Evolutionary conservation across 1,284 basidiomycete species (phyloP).

Genomic region (Malassezia caprae): DNA sequence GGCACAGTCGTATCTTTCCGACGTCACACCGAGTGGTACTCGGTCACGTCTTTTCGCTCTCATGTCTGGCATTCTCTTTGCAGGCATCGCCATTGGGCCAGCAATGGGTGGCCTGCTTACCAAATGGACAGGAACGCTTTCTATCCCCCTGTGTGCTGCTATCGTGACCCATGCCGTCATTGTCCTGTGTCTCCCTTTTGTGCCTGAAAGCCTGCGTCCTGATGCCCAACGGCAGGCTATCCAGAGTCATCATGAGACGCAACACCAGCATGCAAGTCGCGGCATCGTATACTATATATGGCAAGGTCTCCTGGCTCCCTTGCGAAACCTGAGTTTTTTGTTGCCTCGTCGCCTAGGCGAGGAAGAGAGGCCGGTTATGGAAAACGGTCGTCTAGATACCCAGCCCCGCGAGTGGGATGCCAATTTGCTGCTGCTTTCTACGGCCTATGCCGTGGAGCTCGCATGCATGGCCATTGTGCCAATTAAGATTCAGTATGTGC

Average conservation of each 20-base stretch:
- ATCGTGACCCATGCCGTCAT: slow-evolving; percentile 29
- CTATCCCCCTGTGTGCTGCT: slow-evolving; percentile 28
- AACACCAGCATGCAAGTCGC: neutral
- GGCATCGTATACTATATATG: slow-evolving; percentile 11
- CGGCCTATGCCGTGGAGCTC: slow-evolving; percentile 37
- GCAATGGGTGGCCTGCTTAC: slow-evolving; percentile 38
- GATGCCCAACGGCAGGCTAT: neutral
- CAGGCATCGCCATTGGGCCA: slow-evolving; percentile 40
- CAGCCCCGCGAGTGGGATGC: slow-evolving; percentile 23
- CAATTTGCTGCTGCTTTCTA: slow-evolving; percentile 38
- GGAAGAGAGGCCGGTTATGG: slow-evolving; percentile 32
- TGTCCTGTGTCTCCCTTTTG: slow-evolving; percentile 23
- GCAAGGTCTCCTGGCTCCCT: slow-evolving; percentile 22
- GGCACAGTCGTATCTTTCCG: slow-evolving; percentile 64
- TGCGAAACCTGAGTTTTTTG: slow-evolving; percentile 30
- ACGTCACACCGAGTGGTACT: slow-evolving; percentile 37
- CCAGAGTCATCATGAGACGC: neutral
- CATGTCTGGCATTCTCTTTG: slow-evolving; percentile 34
- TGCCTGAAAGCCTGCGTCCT: slow-evolving; percentile 34
- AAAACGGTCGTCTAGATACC: neutral
- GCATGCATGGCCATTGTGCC: slow-evolving; percentile 35
- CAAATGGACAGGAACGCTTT: slow-evolving; percentile 27
- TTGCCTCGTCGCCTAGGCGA: slow-evolving; percentile 22
- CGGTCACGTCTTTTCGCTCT: slow-evolving; percentile 36
- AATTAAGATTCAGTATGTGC: slow-evolving; percentile 41